These are phyloP conservation scores for Penicillium sp. DNA, from an alignment of 2,329 filamentous ascomycete species.

Conservation along the genomic window DNA sequence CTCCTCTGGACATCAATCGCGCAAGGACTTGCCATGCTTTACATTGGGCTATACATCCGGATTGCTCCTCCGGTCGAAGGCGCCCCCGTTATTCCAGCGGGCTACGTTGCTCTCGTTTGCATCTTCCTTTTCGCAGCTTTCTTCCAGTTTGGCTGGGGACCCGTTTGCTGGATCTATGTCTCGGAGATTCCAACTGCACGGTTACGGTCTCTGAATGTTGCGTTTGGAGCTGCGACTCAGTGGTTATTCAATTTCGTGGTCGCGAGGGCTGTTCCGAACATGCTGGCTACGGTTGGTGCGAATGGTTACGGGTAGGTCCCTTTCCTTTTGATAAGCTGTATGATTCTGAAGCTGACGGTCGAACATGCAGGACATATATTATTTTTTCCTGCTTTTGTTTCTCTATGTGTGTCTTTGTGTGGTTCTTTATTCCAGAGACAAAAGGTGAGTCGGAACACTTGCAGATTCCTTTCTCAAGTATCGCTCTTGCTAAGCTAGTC, in stretches of 20 bases:
- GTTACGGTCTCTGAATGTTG: slow-evolving; percentile 66
- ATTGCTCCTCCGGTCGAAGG: slow-evolving; percentile 50
- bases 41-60: slow-evolving; percentile 68
- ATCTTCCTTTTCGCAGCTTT: slow-evolving; percentile 71
- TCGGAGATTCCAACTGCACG: slow-evolving; percentile 69
- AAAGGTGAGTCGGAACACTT: slow-evolving; percentile 53
- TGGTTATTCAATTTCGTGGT: slow-evolving; percentile 77
- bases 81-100: slow-evolving; percentile 60
- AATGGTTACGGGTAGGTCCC: slow-evolving; percentile 50
- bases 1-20: slow-evolving; percentile 66
- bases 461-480: neutral
- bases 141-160: slow-evolving; percentile 72
- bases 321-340: slow-evolving; percentile 15
- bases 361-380: slow-evolving; percentile 62
- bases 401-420: slow-evolving; percentile 65
- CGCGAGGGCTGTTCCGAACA: slow-evolving; percentile 65
- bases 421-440: slow-evolving; percentile 70
- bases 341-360: slow-evolving; percentile 5
- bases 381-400: slow-evolving; percentile 68
- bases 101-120: slow-evolving; percentile 69
- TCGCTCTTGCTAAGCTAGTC: neutral
- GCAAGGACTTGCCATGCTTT: slow-evolving; percentile 64
- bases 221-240: slow-evolving; percentile 67
- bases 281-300: slow-evolving; percentile 59
- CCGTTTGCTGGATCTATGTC: slow-evolving; percentile 71